Percentiles rank a stretch among this genome's conserved stretches.
phyloP scores from a whole-genome alignment of 352 stramenopile species.

The Phytophthora pluvialis region DNA sequence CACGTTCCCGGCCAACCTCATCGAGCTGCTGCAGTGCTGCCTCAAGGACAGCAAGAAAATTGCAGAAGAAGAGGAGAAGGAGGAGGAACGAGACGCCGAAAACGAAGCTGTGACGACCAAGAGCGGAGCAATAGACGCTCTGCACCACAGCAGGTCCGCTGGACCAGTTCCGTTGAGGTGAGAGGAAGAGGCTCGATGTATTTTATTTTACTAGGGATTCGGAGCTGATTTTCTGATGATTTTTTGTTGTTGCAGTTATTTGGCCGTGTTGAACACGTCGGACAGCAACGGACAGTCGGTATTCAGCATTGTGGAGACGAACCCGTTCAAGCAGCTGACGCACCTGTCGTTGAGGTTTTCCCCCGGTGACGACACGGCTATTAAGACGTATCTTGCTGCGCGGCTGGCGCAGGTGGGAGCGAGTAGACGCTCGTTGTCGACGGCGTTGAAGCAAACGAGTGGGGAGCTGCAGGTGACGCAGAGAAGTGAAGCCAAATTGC shows the following conservation, averaged over 20 bases:
- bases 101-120: not conserved
- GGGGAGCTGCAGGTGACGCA: slow-evolving; percentile 50
- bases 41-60: slow-evolving; percentile 70
- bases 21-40: slow-evolving; percentile 92
- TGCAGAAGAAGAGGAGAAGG: slow-evolving; percentile 29
- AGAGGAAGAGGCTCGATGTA: not conserved
- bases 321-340: slow-evolving; percentile 95
- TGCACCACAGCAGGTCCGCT: slow-evolving; percentile 47
- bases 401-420: slow-evolving; percentile 83
- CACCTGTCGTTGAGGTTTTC: slow-evolving; percentile 91
- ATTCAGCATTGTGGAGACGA: slow-evolving; percentile 95
- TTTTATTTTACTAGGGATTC: not conserved
- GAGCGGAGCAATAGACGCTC: slow-evolving; percentile 5
- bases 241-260: slow-evolving; percentile 52
- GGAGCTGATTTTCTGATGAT: slow-evolving; percentile 2
- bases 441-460: slow-evolving; percentile 52
- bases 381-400: slow-evolving; percentile 93
- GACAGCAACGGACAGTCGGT: slow-evolving; percentile 66
- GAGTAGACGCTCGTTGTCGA: slow-evolving; percentile 50
- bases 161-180: slow-evolving; percentile 75
- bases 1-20: slow-evolving; percentile 92
- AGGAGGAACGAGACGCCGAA: slow-evolving; percentile 8
- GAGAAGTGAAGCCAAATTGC: slow-evolving; percentile 48
- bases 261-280: slow-evolving; percentile 82
- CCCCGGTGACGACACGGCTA: slow-evolving; percentile 84